phyloP scores from a whole-genome alignment of 441 rosid genomes.

The Bocquillonia castaneifolia region DNA sequence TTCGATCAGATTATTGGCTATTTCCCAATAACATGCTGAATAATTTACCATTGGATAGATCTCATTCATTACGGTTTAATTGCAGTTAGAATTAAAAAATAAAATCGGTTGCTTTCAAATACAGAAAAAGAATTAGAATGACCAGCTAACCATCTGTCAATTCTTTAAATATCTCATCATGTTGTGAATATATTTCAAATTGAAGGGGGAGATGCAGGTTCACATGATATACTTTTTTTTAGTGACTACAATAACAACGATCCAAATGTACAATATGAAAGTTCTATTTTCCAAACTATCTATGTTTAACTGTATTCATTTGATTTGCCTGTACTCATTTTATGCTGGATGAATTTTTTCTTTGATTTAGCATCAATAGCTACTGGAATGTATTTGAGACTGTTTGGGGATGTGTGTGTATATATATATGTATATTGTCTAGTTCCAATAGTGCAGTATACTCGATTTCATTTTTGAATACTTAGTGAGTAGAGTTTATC shows the following conservation, averaged over 20 bases:
- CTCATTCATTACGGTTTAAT: not conserved
- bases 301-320: not conserved
- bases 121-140: not conserved
- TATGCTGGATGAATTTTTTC: not conserved
- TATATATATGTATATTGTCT: not conserved
- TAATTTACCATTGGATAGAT: not conserved
- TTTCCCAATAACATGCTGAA: not conserved
- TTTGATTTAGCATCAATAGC: not conserved
- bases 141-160: not conserved
- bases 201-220: not conserved
- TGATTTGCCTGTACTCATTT: no score
- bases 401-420: not conserved
- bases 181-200: not conserved
- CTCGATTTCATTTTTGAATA: not conserved
- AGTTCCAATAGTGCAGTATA: not conserved
- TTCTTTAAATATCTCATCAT: not conserved
- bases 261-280: not conserved
- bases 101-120: not conserved
- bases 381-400: not conserved
- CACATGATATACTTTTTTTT: not conserved
- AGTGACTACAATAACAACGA: not conserved
- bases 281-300: not conserved
- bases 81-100: not conserved
- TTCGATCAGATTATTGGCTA: constrained; percentile 3
- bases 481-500: not conserved